A percentile compares a stretch with the other conserved stretches of the same genome.
Evolutionary conservation across 1,139 yeast species (phyloP).

Genomic region (Meyerozyma athensensis): DNA sequence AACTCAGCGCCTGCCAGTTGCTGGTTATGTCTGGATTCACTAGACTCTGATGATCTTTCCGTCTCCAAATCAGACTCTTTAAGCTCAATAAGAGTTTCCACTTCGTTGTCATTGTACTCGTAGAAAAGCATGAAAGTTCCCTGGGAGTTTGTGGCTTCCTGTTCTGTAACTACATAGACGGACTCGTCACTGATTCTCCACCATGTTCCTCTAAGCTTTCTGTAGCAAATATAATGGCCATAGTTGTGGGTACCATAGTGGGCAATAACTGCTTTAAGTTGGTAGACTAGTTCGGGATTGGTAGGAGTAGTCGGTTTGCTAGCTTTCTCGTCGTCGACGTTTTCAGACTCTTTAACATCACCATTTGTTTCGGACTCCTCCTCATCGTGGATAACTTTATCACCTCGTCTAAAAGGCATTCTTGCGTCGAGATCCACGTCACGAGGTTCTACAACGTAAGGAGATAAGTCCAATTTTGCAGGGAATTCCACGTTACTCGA

Average conservation of each 20-base stretch:
- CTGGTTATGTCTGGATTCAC: constrained; percentile 11
- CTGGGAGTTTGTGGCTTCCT: constrained; percentile 73
- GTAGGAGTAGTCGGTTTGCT: constrained; percentile 6
- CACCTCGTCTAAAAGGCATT: constrained; percentile 63
- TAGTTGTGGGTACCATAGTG: constrained; percentile 94
- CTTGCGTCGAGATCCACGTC: constrained; percentile 81
- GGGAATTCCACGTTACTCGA: constrained; percentile 81
- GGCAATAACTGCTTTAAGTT: constrained; percentile 77
- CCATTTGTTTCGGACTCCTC: constrained; percentile 4
- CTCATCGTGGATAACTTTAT: constrained; percentile 18
- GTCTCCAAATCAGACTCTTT: constrained; percentile 35
- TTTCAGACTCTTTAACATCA: constrained; percentile 11
- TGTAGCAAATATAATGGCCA: constrained; percentile 88
- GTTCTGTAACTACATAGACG: constrained; percentile 72
- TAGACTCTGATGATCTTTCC: constrained; percentile 18
- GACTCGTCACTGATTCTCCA: constrained; percentile 93
- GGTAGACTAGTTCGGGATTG: constrained; percentile 48
- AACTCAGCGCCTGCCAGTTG: constrained; percentile 5
- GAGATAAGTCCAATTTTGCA: constrained; percentile 55
- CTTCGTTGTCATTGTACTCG: constrained; percentile 48
- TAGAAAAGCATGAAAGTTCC: constrained; percentile 93
- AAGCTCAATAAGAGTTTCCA: constrained; percentile 24
- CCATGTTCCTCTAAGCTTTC: constrained; percentile 81
- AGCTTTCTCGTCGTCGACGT: constrained; percentile 8
- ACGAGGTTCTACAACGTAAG: constrained; percentile 64